These are phyloP conservation scores for Fusarium bactridioides DNA, from an alignment of 2,329 filamentous ascomycete genomes.

Conservation along the genomic window DNA sequence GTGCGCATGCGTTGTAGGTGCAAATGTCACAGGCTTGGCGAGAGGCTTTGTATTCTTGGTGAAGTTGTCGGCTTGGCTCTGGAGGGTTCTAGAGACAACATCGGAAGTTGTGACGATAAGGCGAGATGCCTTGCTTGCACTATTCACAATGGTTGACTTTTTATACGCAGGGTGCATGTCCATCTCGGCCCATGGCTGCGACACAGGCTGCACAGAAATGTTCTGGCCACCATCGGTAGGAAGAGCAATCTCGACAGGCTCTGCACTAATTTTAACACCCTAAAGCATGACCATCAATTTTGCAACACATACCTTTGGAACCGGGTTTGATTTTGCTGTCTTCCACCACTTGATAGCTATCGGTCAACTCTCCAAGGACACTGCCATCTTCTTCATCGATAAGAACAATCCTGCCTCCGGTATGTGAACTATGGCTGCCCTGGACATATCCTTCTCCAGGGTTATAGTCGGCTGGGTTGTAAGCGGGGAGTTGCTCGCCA, in stretches of 20 bases:
- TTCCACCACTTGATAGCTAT: constrained; percentile 83
- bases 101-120: constrained; percentile 89
- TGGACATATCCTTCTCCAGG: constrained; percentile 81
- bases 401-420: constrained; percentile 81
- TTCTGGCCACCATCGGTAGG: constrained; percentile 71
- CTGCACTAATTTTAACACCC: constrained; percentile 44
- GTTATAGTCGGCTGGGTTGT: constrained; percentile 83
- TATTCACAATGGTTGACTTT: constrained; percentile 84
- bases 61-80: constrained; percentile 80
- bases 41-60: constrained; percentile 80
- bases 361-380: constrained; percentile 89
- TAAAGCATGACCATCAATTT: background rate
- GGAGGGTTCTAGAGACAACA: constrained; percentile 79
- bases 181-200: constrained; percentile 76
- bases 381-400: constrained; percentile 96
- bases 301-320: constrained; percentile 77
- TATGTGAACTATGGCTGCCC: constrained; percentile 63
- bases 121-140: constrained; percentile 86
- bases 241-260: constrained; percentile 81
- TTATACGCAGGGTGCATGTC: constrained; percentile 91
- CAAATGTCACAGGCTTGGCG: constrained; percentile 85
- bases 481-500: constrained; percentile 63
- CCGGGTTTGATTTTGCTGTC: constrained; percentile 78
- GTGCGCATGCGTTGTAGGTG: constrained; percentile 81
- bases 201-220: constrained; percentile 71